Evolutionary conservation across 2,329 filamentous ascomycete species (phyloP).

Genomic region (Zymoseptoria tritici): DNA sequence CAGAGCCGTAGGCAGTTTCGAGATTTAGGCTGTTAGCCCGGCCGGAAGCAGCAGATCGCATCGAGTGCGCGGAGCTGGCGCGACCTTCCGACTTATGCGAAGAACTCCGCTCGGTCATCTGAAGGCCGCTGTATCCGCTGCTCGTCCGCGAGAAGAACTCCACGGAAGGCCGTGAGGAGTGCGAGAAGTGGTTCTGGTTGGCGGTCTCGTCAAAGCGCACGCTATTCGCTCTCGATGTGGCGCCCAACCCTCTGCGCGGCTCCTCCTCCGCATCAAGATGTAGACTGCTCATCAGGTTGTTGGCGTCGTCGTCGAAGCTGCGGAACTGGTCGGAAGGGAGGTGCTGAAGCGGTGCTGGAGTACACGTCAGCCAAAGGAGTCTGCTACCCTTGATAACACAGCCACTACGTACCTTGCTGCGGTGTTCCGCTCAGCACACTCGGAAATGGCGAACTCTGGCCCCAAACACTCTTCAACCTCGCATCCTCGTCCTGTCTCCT

Average conservation of each 20-base stretch:
- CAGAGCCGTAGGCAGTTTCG: conserved; percentile 63
- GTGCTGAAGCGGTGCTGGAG: conserved; percentile 67
- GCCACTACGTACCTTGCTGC: conserved; percentile 63
- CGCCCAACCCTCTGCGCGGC: conserved; percentile 62
- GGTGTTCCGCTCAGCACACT: conserved; percentile 73
- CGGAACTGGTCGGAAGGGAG: conserved; percentile 80
- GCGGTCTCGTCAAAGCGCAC: conserved; percentile 96
- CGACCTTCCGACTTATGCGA: conserved; percentile 95
- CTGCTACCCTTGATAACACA: background rate
- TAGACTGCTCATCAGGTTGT: conserved; percentile 70
- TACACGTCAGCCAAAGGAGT: conserved; percentile 2
- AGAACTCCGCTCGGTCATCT: conserved; percentile 80
- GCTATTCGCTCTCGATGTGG: conserved; percentile 87
- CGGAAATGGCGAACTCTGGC: conserved; percentile 78
- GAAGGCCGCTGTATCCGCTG: conserved; percentile 62
- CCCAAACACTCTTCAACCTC: conserved; percentile 78
- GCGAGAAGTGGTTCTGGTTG: conserved; percentile 81
- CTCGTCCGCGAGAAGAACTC: conserved; percentile 70
- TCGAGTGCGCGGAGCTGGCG: conserved; percentile 79
- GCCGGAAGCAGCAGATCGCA: conserved; percentile 67
- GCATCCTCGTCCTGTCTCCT: conserved; percentile 56
- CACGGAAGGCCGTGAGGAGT: conserved; percentile 71
- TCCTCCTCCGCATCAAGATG: conserved; percentile 84
- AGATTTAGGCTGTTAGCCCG: conserved; percentile 83
- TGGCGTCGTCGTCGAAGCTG: conserved; percentile 79